Conservation (phyloP, 805 yeast genomes). For the Metschnikowia continentalis region DNA sequence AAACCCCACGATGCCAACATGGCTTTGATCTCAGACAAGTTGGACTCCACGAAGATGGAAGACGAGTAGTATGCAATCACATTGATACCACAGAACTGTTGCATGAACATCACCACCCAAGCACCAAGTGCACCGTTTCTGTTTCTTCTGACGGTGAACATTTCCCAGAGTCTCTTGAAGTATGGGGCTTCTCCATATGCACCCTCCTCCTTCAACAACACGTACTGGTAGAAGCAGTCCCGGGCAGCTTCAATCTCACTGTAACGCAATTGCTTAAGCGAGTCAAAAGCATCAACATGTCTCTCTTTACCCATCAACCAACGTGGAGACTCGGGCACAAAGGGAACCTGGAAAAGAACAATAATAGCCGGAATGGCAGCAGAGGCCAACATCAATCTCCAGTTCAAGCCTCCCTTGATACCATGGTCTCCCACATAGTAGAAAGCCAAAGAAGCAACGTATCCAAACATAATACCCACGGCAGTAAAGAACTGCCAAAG, state of each 20-base stretch:
- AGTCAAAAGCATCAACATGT: constrained; percentile 45
- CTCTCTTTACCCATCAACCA: constrained; percentile 57
- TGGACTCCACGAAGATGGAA: constrained; percentile 65
- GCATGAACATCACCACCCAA: constrained; percentile 82
- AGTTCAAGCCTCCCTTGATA: constrained; percentile 46
- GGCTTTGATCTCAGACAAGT: constrained; percentile 58
- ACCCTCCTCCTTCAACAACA: constrained; percentile 57
- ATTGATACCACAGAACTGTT: constrained; percentile 87
- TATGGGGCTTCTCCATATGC: constrained; percentile 45
- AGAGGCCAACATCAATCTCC: constrained; percentile 65
- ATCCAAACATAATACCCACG: constrained; percentile 66
- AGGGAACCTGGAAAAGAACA: constrained; percentile 46
- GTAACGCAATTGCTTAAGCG: constrained; percentile 45
- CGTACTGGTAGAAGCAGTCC: constrained; percentile 57
- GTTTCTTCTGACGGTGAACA: constrained; percentile 72
- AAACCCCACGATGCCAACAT: constrained; percentile 82
- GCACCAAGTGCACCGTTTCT: constrained; percentile 80
- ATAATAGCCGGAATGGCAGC: constrained; percentile 55
- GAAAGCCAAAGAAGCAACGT: constrained; percentile 56
- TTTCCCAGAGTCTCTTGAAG: constrained; percentile 45
- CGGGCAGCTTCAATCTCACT: constrained; percentile 56
- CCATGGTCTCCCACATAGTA: constrained; percentile 47
- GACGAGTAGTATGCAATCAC: constrained; percentile 85
- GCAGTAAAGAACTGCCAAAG: constrained; percentile 77
- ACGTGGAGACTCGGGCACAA: constrained; percentile 68